phyloP scores from a whole-genome alignment of 495 filamentous ascomycete genomes.

The Talaromyces trachyspermus region DNA sequence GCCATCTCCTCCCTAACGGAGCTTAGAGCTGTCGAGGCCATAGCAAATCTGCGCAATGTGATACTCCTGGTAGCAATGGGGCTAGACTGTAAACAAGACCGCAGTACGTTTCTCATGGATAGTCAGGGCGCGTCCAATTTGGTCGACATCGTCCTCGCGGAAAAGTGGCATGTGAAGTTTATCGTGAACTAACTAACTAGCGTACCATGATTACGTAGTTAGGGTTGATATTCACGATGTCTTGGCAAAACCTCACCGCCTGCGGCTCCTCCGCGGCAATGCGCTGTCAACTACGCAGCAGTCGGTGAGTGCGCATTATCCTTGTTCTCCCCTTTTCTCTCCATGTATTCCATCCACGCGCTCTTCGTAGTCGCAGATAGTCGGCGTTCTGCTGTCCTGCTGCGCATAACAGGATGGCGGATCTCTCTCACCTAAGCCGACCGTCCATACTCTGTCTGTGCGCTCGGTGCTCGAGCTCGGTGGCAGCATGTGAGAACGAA shows the following conservation, averaged over 20 bases:
- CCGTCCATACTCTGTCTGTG: conserved; percentile 38
- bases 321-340: background rate
- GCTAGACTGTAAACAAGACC: background rate
- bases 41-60: conserved; percentile 22
- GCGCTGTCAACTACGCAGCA: too few relatives aligned
- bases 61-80: conserved; percentile 9
- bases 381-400: too few relatives aligned
- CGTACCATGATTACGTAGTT: too few relatives aligned
- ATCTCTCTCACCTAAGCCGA: conserved; percentile 30
- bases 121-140: conserved; percentile 9
- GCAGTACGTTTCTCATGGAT: conserved; percentile 7
- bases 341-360: background rate
- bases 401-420: too few relatives aligned
- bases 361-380: background rate
- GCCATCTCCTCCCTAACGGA: conserved; percentile 7
- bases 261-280: too few relatives aligned
- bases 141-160: background rate
- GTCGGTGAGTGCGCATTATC: background rate
- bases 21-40: conserved; percentile 4
- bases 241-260: background rate
- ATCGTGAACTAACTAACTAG: background rate
- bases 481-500: conserved; percentile 42
- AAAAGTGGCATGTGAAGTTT: background rate
- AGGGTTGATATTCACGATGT: too few relatives aligned
- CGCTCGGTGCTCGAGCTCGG: conserved; percentile 37